phyloP scores from a whole-genome alignment of 371 early-diverging fungal species.

The Mucor saturninus region DNA sequence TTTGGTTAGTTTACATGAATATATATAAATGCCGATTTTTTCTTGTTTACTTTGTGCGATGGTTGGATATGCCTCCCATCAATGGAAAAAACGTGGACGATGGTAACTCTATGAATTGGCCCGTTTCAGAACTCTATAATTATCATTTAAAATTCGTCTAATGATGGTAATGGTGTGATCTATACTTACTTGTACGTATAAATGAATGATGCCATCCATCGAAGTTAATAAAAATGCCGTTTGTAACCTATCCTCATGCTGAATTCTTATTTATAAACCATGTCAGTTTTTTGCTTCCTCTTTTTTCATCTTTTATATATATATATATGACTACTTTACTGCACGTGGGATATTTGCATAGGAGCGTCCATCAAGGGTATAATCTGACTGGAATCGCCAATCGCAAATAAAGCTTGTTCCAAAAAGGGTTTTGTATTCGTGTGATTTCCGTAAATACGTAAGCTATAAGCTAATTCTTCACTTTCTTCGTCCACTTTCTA shows the following conservation, averaged over 20 bases:
- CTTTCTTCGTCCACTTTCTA: conserved; percentile 36
- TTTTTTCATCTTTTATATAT: no score
- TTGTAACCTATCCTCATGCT: conserved; percentile 23
- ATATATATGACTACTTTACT: conserved; percentile 25
- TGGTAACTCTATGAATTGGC: conserved; percentile 35
- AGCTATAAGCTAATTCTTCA: conserved; percentile 30
- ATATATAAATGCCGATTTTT: not conserved
- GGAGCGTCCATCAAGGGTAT: conserved; percentile 48
- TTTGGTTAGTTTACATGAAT: not conserved
- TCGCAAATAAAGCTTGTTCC: conserved; percentile 43
- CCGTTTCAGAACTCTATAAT: conserved; percentile 7
- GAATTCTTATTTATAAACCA: conserved; percentile 17
- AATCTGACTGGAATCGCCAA: conserved; percentile 38
- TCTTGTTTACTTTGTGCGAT: conserved; percentile 35
- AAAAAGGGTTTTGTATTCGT: conserved; percentile 35
- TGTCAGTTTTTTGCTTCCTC: not conserved
- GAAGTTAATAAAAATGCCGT: conserved; percentile 45
- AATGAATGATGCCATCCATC: conserved; percentile 50
- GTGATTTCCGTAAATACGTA: conserved; percentile 40
- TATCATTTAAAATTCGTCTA: not conserved
- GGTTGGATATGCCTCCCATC: conserved; percentile 42
- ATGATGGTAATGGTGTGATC: not conserved
- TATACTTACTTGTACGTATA: conserved; percentile 38
- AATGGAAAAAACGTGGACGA: conserved; percentile 44
- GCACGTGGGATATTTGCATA: conserved; percentile 52